A percentile compares a stretch with the other conserved stretches of the same genome.
Evolutionary conservation across 805 yeast genomes (phyloP).

Genomic region (Debaryomyces tyrocola): DNA sequence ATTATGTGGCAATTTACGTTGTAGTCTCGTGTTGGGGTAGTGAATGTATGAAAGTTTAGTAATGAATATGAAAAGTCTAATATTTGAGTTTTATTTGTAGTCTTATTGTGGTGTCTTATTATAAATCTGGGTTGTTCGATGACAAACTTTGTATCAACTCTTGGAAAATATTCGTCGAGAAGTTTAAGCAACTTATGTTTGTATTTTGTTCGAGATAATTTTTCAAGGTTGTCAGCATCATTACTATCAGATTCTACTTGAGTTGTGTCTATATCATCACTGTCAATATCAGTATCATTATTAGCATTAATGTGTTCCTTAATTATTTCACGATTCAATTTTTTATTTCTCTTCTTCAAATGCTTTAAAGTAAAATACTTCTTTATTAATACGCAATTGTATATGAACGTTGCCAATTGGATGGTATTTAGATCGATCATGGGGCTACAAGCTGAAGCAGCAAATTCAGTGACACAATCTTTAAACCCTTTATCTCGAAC

Average conservation of each 20-base stretch:
- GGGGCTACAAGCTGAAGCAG: constrained; percentile 38
- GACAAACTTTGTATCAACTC: constrained; percentile 25
- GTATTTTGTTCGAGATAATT: not conserved
- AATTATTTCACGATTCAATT: not conserved
- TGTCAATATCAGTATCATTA: not conserved
- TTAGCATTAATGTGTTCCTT: not conserved
- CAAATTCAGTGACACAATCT: constrained; percentile 36
- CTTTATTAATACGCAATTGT: constrained; percentile 29
- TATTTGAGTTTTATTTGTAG: constrained; percentile 13
- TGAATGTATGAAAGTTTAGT: constrained; percentile 31
- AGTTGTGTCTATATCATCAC: constrained; percentile 3
- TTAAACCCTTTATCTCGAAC: constrained; percentile 36
- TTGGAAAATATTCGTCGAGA: constrained; percentile 33
- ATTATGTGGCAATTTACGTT: constrained; percentile 33
- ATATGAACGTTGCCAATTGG: constrained; percentile 31
- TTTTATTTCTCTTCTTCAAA: constrained; percentile 5
- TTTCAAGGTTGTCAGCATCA: not conserved
- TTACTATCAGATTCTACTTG: constrained; percentile 10
- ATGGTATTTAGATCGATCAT: constrained; percentile 35
- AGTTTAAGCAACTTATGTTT: constrained; percentile 18
- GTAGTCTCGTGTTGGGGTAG: constrained; percentile 32
- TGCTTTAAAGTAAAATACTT: constrained; percentile 25
- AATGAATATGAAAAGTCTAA: constrained; percentile 35
- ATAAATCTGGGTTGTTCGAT: constrained; percentile 35
- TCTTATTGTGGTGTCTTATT: constrained; percentile 13